Percentiles rank a stretch among this genome's conserved stretches.
These are phyloP conservation scores for Candida cerambycidarum DNA, from an alignment of 805 yeast species.

Conservation along the genomic window DNA sequence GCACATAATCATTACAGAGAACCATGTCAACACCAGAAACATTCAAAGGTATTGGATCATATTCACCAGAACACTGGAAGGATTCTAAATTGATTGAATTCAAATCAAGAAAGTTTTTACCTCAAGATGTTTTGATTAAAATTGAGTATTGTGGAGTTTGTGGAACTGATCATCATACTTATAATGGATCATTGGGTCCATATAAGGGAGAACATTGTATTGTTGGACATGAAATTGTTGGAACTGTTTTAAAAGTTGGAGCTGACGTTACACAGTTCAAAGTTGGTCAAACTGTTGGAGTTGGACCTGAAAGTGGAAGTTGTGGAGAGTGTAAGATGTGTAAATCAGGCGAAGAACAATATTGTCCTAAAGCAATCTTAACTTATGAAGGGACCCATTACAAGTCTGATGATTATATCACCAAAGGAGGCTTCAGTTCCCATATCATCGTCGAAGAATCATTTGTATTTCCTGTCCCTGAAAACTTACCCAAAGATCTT, in stretches of 20 bases:
- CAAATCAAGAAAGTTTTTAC: slow-evolving; percentile 9
- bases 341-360: slow-evolving; percentile 36
- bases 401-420: slow-evolving; percentile 26
- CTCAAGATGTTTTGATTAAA: slow-evolving; percentile 9
- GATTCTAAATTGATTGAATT: slow-evolving; percentile 7
- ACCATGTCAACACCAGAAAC: slow-evolving; percentile 10
- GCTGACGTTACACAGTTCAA: slow-evolving; percentile 47
- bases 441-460: slow-evolving; percentile 44
- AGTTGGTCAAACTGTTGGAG: slow-evolving; percentile 77
- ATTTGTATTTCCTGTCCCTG: slow-evolving; percentile 51
- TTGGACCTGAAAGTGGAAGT: slow-evolving; percentile 67
- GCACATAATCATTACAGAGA: too few species aligned
- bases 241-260: slow-evolving; percentile 62
- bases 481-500: slow-evolving; percentile 33
- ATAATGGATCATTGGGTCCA: slow-evolving; percentile 51
- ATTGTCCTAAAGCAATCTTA: slow-evolving; percentile 48
- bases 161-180: slow-evolving; percentile 58
- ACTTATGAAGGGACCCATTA: slow-evolving; percentile 53
- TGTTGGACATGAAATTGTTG: slow-evolving; percentile 68
- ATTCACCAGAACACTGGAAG: slow-evolving; percentile 9
- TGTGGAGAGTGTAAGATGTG: slow-evolving; percentile 68
- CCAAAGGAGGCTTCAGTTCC: slow-evolving; percentile 53
- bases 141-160: slow-evolving; percentile 55
- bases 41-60: slow-evolving; percentile 10
- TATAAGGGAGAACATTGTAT: slow-evolving; percentile 32